These are phyloP conservation scores for Exophiala sp. DNA, from an alignment of 2,329 filamentous ascomycete species.

Conservation along the genomic window DNA sequence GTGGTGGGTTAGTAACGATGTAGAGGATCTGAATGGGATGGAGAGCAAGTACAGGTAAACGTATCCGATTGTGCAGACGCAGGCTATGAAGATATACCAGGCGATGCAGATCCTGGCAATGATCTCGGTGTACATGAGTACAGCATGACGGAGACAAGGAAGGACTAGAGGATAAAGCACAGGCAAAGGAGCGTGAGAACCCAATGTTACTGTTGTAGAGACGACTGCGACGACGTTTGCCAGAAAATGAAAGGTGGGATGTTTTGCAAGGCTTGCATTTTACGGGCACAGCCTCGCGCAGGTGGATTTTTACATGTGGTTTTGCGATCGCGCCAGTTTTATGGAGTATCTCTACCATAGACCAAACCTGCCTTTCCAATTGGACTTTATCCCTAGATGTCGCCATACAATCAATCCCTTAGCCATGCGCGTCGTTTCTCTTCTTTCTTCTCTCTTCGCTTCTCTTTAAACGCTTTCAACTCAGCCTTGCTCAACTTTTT, in stretches of 20 bases:
- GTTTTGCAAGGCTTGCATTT: neutral
- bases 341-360: neutral
- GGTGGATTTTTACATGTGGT: neutral
- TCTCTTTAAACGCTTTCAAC: constrained; percentile 87
- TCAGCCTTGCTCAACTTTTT: constrained; percentile 84
- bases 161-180: neutral
- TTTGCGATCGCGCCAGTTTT: neutral
- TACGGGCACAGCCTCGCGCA: neutral
- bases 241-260: neutral
- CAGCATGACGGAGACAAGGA: constrained; percentile 18
- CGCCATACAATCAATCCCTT: constrained; percentile 60
- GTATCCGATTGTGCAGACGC: constrained; percentile 58
- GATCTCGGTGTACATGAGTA: constrained; percentile 30
- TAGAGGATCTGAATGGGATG: neutral
- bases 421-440: constrained; percentile 93
- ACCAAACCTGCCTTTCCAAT: neutral
- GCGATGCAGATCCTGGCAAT: constrained; percentile 49
- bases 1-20: constrained; percentile 18
- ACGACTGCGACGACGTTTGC: neutral
- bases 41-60: constrained; percentile 54
- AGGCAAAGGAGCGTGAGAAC: neutral
- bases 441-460: constrained; percentile 83
- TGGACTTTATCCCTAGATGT: neutral
- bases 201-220: neutral
- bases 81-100: constrained; percentile 55